Evolutionary conservation across 805 yeast species (phyloP).

Genomic region (Suhomyces kilbournensis): DNA sequence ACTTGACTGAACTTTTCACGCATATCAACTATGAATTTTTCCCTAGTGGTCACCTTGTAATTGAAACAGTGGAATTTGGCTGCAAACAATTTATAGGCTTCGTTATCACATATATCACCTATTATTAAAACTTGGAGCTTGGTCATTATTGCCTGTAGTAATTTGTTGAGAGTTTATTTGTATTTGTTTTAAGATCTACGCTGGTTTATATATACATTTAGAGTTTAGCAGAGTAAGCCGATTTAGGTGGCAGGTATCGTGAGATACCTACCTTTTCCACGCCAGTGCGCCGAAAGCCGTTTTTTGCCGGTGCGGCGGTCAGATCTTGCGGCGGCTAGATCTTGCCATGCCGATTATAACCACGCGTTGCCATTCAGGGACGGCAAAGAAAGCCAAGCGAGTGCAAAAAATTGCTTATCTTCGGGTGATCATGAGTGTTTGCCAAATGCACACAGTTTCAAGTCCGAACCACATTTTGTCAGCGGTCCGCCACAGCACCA

Average conservation of each 20-base stretch:
- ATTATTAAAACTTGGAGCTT: constrained; percentile 20
- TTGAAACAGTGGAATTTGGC: constrained; percentile 17
- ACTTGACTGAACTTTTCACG: constrained; percentile 13
- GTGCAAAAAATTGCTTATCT: not conserved
- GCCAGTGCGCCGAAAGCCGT: not conserved
- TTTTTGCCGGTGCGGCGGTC: not conserved
- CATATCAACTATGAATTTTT: constrained; percentile 16
- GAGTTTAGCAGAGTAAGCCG: not conserved
- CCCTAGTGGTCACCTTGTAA: constrained; percentile 14
- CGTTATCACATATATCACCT: constrained; percentile 17
- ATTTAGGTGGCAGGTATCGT: not conserved
- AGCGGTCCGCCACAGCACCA: not conserved
- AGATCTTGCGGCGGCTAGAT: not conserved
- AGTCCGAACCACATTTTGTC: not conserved
- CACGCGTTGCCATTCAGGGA: not conserved
- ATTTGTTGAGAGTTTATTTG: not conserved
- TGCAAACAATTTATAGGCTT: constrained; percentile 16
- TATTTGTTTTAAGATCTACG: not conserved
- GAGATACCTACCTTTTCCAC: not conserved
- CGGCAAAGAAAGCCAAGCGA: not conserved
- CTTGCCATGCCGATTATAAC: not conserved
- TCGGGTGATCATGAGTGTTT: not conserved
- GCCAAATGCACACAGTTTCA: not conserved
- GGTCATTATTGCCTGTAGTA: constrained; percentile 3
- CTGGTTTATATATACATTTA: not conserved